Percentiles rank a stretch among this genome's conserved stretches.
phyloP scores from a whole-genome alignment of 2,329 filamentous ascomycete species.

The Phyllosticta citrichinensis region DNA sequence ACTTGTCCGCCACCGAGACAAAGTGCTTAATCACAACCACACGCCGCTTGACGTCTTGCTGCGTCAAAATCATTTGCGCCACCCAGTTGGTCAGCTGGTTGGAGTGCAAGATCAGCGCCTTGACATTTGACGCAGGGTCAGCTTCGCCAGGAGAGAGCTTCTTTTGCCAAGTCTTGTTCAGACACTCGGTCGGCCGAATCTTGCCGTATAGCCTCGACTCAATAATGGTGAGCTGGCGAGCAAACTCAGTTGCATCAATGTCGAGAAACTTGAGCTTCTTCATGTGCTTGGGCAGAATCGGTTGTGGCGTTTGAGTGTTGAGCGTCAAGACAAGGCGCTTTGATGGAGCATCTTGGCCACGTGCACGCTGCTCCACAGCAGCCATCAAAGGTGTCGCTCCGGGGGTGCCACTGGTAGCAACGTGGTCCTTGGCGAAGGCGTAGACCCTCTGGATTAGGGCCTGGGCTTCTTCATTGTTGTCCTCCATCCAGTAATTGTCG shows the following conservation, averaged over 20 bases:
- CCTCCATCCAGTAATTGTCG: slow-evolving; percentile 98
- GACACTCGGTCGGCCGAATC: slow-evolving; percentile 88
- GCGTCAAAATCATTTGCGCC: slow-evolving; percentile 94
- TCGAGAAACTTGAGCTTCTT: slow-evolving; percentile 98
- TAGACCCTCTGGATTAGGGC: slow-evolving; percentile 81
- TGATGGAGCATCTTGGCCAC: slow-evolving; percentile 75
- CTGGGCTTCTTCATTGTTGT: slow-evolving; percentile 71
- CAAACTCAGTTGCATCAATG: slow-evolving; percentile 92
- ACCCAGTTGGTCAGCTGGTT: slow-evolving; percentile 99
- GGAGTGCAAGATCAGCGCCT: slow-evolving; percentile 91
- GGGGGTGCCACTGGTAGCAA: slow-evolving; percentile 87
- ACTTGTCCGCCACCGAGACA: slow-evolving; percentile 95
- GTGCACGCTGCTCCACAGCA: slow-evolving; percentile 78
- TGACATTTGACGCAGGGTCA: slow-evolving; percentile 87
- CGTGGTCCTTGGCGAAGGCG: slow-evolving; percentile 80
- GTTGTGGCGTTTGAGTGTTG: slow-evolving; percentile 69
- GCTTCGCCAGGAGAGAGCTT: slow-evolving; percentile 72
- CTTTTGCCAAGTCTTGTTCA: slow-evolving; percentile 99
- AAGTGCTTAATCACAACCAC: slow-evolving; percentile 99
- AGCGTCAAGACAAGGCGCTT: slow-evolving; percentile 82
- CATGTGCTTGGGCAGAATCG: slow-evolving; percentile 97
- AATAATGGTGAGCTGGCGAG: slow-evolving; percentile 93
- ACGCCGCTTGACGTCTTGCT: slow-evolving; percentile 88
- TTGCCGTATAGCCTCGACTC: slow-evolving; percentile 91
- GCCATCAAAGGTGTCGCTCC: slow-evolving; percentile 77